A percentile compares a stretch with the other conserved stretches of the same genome.
phyloP scores from a whole-genome alignment of 1,284 basidiomycete species.

The Microbotryomycetes sp. region DNA sequence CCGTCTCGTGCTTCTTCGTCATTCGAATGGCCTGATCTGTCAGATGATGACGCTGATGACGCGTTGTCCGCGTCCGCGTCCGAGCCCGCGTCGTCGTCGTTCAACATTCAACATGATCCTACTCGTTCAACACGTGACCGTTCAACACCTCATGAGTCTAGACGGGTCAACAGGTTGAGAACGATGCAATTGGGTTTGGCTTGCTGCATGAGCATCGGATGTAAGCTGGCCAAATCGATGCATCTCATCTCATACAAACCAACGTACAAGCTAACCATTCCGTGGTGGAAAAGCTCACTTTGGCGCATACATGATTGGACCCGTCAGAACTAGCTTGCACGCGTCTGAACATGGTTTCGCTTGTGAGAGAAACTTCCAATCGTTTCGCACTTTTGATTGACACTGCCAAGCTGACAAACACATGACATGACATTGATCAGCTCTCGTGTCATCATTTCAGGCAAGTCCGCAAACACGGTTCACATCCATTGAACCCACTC shows the following conservation, averaged over 20 bases:
- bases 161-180: neutral
- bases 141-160: neutral
- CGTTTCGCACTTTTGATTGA: no score
- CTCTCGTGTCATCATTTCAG: slow-evolving; percentile 16
- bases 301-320: slow-evolving; percentile 18
- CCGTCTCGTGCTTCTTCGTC: neutral
- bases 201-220: slow-evolving; percentile 11
- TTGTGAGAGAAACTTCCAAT: no score
- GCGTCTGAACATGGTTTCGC: slow-evolving; percentile 16
- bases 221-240: slow-evolving; percentile 1
- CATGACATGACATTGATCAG: no score
- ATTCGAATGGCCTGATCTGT: neutral
- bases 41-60: neutral
- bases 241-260: neutral
- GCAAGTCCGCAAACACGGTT: neutral
- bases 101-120: no score
- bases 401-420: no score
- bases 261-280: neutral
- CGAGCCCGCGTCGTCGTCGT: no score
- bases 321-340: slow-evolving; percentile 16
- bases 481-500: neutral
- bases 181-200: slow-evolving; percentile 7
- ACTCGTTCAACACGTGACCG: no score
- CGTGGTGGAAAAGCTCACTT: slow-evolving; percentile 10
- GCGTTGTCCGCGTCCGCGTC: neutral